Conservation (phyloP, 495 filamentous ascomycete species). For the Penicillium antarcticum region DNA sequence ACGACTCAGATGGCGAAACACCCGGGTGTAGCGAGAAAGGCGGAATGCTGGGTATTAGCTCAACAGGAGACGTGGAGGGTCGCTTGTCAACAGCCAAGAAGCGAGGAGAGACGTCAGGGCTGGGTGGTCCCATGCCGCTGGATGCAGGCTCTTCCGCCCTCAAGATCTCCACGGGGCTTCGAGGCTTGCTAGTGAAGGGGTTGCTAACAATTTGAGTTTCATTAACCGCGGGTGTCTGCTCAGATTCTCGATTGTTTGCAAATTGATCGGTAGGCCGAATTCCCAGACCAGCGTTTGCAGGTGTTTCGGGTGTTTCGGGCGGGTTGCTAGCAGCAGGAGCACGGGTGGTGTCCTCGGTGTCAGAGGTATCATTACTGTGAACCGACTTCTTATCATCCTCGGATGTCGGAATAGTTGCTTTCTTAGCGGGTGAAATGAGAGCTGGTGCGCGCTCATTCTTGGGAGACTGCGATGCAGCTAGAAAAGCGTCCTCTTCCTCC, state of each 20-base stretch:
- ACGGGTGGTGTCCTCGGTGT: slow-evolving; percentile 35
- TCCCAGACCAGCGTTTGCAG: slow-evolving; percentile 35
- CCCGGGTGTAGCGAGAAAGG: slow-evolving; percentile 43
- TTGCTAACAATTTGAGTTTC: slow-evolving; percentile 18
- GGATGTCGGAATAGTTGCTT: slow-evolving; percentile 1
- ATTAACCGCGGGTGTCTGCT: slow-evolving; percentile 3
- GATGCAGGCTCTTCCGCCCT: slow-evolving; percentile 30
- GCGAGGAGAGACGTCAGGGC: slow-evolving; percentile 42
- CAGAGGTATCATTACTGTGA: slow-evolving; percentile 36
- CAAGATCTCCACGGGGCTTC: slow-evolving; percentile 26
- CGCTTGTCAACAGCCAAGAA: slow-evolving; percentile 45
- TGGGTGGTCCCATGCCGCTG: slow-evolving; percentile 25
- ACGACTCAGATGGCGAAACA: slow-evolving; percentile 40
- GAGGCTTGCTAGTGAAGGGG: slow-evolving; percentile 19
- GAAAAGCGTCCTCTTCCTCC: slow-evolving; percentile 79
- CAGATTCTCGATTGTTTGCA: neutral
- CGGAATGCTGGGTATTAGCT: slow-evolving; percentile 47
- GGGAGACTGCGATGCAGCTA: slow-evolving; percentile 39
- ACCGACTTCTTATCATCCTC: slow-evolving; percentile 32
- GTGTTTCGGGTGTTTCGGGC: slow-evolving; percentile 7
- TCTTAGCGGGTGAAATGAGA: neutral
- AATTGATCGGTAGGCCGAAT: slow-evolving; percentile 40
- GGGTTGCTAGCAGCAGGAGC: slow-evolving; percentile 28
- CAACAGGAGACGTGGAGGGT: slow-evolving; percentile 49
- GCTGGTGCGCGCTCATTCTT: slow-evolving; percentile 12